Conservation (phyloP, 352 stramenopile species). For the Phytophthora sp. region DNA sequence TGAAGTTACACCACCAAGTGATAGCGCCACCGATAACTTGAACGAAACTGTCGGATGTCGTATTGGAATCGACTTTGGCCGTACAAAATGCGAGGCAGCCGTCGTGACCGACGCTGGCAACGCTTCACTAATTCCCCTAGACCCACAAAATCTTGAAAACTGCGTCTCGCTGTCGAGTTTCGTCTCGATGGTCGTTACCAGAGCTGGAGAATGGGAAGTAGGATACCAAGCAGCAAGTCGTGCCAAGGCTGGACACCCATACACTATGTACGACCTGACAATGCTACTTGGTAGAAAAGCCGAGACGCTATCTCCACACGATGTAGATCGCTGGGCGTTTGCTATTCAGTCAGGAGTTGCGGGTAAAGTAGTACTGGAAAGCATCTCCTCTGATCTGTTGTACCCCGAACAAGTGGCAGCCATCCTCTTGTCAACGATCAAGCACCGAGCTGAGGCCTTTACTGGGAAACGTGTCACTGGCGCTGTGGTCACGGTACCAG, state of each 20-base stretch:
- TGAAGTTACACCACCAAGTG: constrained; percentile 5
- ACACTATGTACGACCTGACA: constrained; percentile 42
- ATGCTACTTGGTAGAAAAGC: constrained; percentile 39
- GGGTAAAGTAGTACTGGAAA: constrained; percentile 41
- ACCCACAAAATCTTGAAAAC: constrained; percentile 7
- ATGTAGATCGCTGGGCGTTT: constrained; percentile 47
- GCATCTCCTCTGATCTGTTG: constrained; percentile 12
- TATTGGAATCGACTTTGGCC: constrained; percentile 41
- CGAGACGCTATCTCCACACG: constrained; percentile 4
- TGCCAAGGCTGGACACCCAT: constrained; percentile 34
- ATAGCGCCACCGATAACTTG: constrained; percentile 1
- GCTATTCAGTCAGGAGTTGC: constrained; percentile 24
- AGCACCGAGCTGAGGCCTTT: constrained; percentile 39
- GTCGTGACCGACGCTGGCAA: constrained; percentile 23
- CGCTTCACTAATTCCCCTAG: constrained; percentile 28
- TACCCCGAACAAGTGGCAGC: constrained; percentile 57
- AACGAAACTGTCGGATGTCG: neutral
- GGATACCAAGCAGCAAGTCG: constrained; percentile 22
- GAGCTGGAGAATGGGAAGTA: constrained; percentile 22
- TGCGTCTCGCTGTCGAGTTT: constrained; percentile 34
- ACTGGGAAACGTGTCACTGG: constrained; percentile 20
- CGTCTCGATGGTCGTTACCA: constrained; percentile 21
- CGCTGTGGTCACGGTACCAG: constrained; percentile 41
- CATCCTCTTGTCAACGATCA: constrained; percentile 46
- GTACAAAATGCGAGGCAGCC: constrained; percentile 34